phyloP scores from a whole-genome alignment of 2,329 filamentous ascomycete genomes.

The Macrophomina pseudophaseolina region DNA sequence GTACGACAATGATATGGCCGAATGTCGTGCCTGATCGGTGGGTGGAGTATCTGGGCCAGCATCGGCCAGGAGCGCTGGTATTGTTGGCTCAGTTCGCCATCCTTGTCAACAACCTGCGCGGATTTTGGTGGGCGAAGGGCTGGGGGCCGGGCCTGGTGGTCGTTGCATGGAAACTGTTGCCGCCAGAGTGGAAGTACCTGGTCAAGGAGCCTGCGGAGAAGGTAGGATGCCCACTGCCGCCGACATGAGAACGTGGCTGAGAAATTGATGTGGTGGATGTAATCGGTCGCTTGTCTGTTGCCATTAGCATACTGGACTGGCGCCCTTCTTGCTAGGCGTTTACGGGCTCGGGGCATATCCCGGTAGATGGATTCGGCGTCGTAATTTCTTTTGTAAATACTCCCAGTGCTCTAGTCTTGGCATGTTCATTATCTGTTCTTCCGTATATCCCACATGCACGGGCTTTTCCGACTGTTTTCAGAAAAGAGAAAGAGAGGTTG shows the following conservation, averaged over 20 bases:
- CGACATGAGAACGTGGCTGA: not conserved
- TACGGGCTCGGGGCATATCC: no score
- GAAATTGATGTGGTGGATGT: not conserved
- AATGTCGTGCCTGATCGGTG: constrained; percentile 22
- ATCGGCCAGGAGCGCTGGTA: constrained; percentile 14
- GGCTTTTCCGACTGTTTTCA: no score
- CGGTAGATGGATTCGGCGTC: no score
- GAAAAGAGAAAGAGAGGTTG: no score
- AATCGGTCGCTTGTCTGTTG: not conserved
- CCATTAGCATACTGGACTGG: not conserved
- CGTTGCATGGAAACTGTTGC: constrained; percentile 13
- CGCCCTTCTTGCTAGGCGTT: not conserved
- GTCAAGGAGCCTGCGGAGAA: constrained; percentile 13
- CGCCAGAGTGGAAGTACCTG: constrained; percentile 4
- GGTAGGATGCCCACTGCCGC: not conserved
- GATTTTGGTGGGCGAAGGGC: constrained; percentile 26
- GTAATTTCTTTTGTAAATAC: no score
- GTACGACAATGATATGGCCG: constrained; percentile 24
- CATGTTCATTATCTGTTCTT: no score
- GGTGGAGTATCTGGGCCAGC: constrained; percentile 14
- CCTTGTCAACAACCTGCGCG: constrained; percentile 22
- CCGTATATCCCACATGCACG: no score
- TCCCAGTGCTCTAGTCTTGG: no score
- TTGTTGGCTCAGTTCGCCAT: constrained; percentile 21
- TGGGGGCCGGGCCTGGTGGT: constrained; percentile 14